phyloP scores from a whole-genome alignment of 2,329 filamentous ascomycete species.

The Ophiostoma ulmi region DNA sequence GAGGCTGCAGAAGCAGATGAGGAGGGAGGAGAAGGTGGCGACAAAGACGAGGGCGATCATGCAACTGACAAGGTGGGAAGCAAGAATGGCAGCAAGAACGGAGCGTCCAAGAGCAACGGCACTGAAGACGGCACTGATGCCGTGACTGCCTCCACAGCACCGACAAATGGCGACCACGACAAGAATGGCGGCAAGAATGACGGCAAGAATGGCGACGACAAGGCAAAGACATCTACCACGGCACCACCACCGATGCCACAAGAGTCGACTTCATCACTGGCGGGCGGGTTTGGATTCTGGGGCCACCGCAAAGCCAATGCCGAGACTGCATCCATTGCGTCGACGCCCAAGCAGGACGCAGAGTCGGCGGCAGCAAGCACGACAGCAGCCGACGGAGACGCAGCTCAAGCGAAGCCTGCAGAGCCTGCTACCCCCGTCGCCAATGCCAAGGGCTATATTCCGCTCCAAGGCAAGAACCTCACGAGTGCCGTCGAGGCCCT shows the following conservation, averaged over 20 bases:
- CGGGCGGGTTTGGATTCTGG: slow-evolving; percentile 43
- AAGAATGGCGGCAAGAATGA: slow-evolving; percentile 4
- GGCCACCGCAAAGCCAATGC: slow-evolving; percentile 44
- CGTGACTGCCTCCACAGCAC: not conserved
- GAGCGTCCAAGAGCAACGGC: not conserved
- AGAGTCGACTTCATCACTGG: slow-evolving; percentile 35
- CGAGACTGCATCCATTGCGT: slow-evolving; percentile 57
- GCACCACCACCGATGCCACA: slow-evolving; percentile 22
- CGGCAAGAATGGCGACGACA: slow-evolving; percentile 27
- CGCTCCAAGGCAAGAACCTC: slow-evolving; percentile 74
- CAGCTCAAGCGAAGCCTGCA: not conserved
- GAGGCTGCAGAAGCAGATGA: slow-evolving; percentile 27
- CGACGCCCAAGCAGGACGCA: slow-evolving; percentile 43
- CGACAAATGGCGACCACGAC: not conserved
- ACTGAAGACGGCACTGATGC: slow-evolving; percentile 6
- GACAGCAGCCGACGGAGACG: slow-evolving; percentile 37
- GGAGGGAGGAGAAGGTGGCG: slow-evolving; percentile 26
- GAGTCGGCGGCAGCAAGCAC: not conserved
- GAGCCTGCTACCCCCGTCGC: not conserved
- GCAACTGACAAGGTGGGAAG: slow-evolving; percentile 28
- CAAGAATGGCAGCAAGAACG: slow-evolving; percentile 27
- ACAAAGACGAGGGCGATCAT: slow-evolving; percentile 32
- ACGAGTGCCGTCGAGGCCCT: slow-evolving; percentile 75
- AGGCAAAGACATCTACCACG: slow-evolving; percentile 23
- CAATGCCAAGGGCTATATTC: slow-evolving; percentile 20